Evolutionary conservation across 176 grass and related monocot genomes (phyloP).

Genomic region (Rhynchospora pubera): DNA sequence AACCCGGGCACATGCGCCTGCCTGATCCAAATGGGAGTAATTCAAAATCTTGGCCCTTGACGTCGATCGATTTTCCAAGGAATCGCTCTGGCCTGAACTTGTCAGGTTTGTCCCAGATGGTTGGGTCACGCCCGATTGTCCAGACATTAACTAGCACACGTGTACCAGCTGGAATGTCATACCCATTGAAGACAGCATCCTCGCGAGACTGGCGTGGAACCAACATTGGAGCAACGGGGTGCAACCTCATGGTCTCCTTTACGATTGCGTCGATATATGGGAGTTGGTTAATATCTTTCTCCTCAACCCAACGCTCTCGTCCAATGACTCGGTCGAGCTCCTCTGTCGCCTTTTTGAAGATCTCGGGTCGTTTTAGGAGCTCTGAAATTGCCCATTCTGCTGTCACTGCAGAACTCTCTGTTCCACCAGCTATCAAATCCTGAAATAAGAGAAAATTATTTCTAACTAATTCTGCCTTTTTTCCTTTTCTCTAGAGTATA

Average conservation of each 20-base stretch:
- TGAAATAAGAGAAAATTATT: slow-evolving; percentile 7
- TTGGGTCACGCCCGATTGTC: slow-evolving; percentile 42
- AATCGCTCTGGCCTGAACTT: slow-evolving; percentile 49
- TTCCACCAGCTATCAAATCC: slow-evolving; percentile 46
- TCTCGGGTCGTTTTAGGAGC: slow-evolving; percentile 33
- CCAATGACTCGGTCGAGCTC: slow-evolving; percentile 55
- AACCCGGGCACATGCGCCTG: slow-evolving; percentile 56
- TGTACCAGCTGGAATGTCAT: slow-evolving; percentile 34
- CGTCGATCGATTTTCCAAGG: slow-evolving; percentile 27
- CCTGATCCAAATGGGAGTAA: slow-evolving; percentile 50
- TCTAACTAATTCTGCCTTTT: neutral
- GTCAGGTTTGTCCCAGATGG: slow-evolving; percentile 37
- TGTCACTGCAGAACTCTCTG: slow-evolving; percentile 33
- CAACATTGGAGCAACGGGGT: slow-evolving; percentile 42
- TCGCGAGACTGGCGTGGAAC: slow-evolving; percentile 33
- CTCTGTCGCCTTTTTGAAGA: slow-evolving; percentile 39
- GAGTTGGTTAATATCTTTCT: slow-evolving; percentile 35
- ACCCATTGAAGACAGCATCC: slow-evolving; percentile 26
- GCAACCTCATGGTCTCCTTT: slow-evolving; percentile 62
- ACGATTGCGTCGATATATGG: slow-evolving; percentile 46
- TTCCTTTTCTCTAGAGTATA: neutral
- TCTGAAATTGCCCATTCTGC: slow-evolving; percentile 51
- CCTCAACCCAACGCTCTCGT: slow-evolving; percentile 23
- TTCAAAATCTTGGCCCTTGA: slow-evolving; percentile 53
- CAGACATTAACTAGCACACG: slow-evolving; percentile 43